phyloP scores from a whole-genome alignment of 2,329 filamentous ascomycete species.

The Alternaria triticimaculans region DNA sequence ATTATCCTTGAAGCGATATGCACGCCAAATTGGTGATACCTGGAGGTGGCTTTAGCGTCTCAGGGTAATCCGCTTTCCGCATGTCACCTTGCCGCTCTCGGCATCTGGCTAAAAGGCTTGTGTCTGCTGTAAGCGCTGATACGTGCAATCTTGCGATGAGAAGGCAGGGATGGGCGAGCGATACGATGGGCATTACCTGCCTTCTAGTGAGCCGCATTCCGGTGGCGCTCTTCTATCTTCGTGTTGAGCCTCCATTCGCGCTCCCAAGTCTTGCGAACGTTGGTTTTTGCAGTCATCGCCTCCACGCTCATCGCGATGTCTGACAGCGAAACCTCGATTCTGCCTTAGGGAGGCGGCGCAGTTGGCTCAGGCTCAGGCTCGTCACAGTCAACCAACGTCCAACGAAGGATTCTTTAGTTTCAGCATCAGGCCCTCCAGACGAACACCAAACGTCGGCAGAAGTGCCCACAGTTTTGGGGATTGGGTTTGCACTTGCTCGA shows the following conservation, averaged over 20 bases:
- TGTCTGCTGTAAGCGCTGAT: conserved; percentile 36
- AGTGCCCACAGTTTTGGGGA: conserved; percentile 9
- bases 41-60: conserved; percentile 36
- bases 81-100: conserved; percentile 32
- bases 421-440: conserved; percentile 14
- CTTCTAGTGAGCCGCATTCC: conserved; percentile 40
- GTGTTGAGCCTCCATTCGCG: conserved; percentile 42
- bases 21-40: conserved; percentile 42
- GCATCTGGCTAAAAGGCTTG: conserved; percentile 36
- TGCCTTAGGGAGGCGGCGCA: conserved; percentile 19
- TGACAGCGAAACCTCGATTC: conserved; percentile 16
- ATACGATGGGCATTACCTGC: conserved; percentile 24
- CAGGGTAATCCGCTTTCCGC: conserved; percentile 25
- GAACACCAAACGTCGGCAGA: conserved; percentile 15
- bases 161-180: conserved; percentile 24
- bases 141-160: conserved; percentile 29
- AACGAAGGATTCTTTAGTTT: conserved; percentile 12
- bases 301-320: conserved; percentile 18
- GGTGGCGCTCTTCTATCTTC: conserved; percentile 24
- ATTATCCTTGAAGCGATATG: conserved; percentile 36
- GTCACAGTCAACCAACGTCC: neutral
- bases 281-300: conserved; percentile 22
- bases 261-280: conserved; percentile 17
- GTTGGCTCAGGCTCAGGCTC: neutral
- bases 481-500: conserved; percentile 20